Evolutionary conservation across 139 green algal species (phyloP), one percentile per base, ranked within the genome.

Genomic region (Chlamydomonas incerta): DNA sequence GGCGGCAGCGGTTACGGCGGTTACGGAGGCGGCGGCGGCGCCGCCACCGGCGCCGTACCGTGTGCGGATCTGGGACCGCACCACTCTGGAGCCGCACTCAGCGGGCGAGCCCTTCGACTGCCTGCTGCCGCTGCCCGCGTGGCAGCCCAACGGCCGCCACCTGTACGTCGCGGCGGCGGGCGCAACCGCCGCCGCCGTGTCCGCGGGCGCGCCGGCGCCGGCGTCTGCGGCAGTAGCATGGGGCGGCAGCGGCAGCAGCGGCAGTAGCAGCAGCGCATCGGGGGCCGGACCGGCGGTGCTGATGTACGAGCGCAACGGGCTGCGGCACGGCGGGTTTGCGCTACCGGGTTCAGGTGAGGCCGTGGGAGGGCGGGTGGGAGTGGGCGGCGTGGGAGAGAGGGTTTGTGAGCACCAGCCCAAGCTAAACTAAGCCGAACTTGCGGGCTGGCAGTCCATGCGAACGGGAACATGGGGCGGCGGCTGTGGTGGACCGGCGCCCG

Each of bases 281-380:
- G 58, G 34, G 35, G 33, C 33, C 2, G 50, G 14, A 29, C 62
- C 41, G 8, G n/a, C 37, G 15, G 90, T 99, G 41, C 41, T 95
- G 62, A 87, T 99, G 69, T 98, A 93, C 85, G 97, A 99, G 92
- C 82, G 90, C 33, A 99, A 99, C 86, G 97, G 96, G 5, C 90
- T 99, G 63, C 85, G 85, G 68, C 95, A 98, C 82, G 96, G 95
- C 34, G 81, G 87, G 26, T 99, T 99, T 88, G 90, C 92, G 69
- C 29, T 98, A 37, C 88, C 82, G 0, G 50, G 55, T 3, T 31
- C 60, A 8, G 74, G 58, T 81, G 77, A 31, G 34, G n/a, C n/a
- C n/a, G n/a, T n/a, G n/a, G n/a, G n/a, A n/a, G n/a, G n/a, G n/a
- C n/a, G n/a, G n/a, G n/a, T n/a, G n/a, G n/a, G n/a, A n/a, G n/a